Evolutionary conservation across 208 protist species (phyloP).

Genomic region (Crithidia sp.): DNA sequence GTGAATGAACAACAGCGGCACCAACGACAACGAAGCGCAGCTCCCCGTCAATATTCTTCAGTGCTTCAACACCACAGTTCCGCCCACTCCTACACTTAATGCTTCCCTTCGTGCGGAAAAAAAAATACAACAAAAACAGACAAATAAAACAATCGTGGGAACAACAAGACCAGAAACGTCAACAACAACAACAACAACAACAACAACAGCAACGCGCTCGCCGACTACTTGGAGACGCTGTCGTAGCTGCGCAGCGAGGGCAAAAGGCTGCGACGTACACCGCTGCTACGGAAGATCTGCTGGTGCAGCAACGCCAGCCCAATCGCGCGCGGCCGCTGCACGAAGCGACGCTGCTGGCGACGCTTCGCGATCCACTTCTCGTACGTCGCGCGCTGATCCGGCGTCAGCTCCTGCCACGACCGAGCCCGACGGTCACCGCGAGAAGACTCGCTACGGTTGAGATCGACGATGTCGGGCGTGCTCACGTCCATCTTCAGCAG

Average conservation of each 20-base stretch:
- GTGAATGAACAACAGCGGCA: neutral
- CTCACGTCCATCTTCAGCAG: conserved; percentile 87
- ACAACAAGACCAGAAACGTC: conserved; percentile 8
- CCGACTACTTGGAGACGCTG: conserved; percentile 71
- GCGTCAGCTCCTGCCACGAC: conserved; percentile 47
- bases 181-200: conserved; percentile 7
- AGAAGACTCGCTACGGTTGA: conserved; percentile 49
- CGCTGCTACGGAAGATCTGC: conserved; percentile 86
- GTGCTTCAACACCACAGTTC: too few relatives aligned
- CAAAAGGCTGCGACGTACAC: conserved; percentile 74
- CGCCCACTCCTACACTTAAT: too few relatives aligned
- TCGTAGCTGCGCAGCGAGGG: conserved; percentile 87
- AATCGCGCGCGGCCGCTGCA: conserved; percentile 61
- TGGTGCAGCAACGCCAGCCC: conserved; percentile 83
- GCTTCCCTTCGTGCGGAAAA: neutral
- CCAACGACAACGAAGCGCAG: conserved; percentile 4
- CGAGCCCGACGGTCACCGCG: conserved; percentile 46
- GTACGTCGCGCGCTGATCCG: conserved; percentile 62
- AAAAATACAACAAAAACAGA: conserved; percentile 6
- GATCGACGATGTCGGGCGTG: conserved; percentile 74
- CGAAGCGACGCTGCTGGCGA: conserved; percentile 60
- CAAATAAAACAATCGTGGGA: neutral
- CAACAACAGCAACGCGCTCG: neutral
- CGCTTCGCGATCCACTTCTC: conserved; percentile 59
- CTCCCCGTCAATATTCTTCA: too few relatives aligned